Conservation (phyloP, 2,329 filamentous ascomycete genomes). For the Microthyrium microscopicum region DNA sequence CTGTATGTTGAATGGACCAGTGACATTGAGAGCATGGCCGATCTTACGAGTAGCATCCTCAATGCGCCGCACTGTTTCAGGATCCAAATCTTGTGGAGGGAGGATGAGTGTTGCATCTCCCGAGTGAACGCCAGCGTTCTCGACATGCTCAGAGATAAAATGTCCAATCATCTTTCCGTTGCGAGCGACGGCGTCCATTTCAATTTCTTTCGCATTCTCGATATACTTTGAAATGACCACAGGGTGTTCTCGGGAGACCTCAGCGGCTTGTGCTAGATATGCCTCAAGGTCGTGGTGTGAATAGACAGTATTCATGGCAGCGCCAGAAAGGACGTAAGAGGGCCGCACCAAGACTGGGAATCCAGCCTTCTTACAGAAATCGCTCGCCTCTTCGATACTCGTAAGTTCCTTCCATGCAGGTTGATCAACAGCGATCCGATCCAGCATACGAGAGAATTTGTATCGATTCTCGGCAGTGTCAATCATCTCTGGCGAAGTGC, state of each 20-base stretch:
- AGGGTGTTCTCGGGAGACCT: slow-evolving; percentile 87
- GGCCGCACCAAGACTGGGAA: slow-evolving; percentile 92
- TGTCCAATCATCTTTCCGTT: slow-evolving; percentile 83
- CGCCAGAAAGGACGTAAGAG: slow-evolving; percentile 91
- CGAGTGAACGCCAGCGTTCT: slow-evolving; percentile 96
- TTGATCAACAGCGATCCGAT: slow-evolving; percentile 87
- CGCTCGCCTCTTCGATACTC: slow-evolving; percentile 75
- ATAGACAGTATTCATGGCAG: slow-evolving; percentile 98
- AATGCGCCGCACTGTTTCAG: slow-evolving; percentile 76
- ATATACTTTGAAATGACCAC: slow-evolving; percentile 99
- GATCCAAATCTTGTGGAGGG: slow-evolving; percentile 81
- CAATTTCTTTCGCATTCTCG: slow-evolving; percentile 97
- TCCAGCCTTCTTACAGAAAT: slow-evolving; percentile 73
- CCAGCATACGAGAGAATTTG: slow-evolving; percentile 97
- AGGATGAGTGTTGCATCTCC: slow-evolving; percentile 92
- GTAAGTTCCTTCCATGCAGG: slow-evolving; percentile 96
- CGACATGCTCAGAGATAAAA: slow-evolving; percentile 96
- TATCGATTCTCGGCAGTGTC: slow-evolving; percentile 94
- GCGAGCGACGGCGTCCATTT: slow-evolving; percentile 94
- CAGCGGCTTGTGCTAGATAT: slow-evolving; percentile 78
- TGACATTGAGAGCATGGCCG: slow-evolving; percentile 81
- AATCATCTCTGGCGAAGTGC: slow-evolving; percentile 97
- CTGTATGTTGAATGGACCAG: slow-evolving; percentile 95
- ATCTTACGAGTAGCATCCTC: slow-evolving; percentile 94
- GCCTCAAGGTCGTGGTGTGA: slow-evolving; percentile 80